Base-by-base conservation (phyloP, 2,329 filamentous ascomycete species). In the Mariannaea elegans region DNA sequence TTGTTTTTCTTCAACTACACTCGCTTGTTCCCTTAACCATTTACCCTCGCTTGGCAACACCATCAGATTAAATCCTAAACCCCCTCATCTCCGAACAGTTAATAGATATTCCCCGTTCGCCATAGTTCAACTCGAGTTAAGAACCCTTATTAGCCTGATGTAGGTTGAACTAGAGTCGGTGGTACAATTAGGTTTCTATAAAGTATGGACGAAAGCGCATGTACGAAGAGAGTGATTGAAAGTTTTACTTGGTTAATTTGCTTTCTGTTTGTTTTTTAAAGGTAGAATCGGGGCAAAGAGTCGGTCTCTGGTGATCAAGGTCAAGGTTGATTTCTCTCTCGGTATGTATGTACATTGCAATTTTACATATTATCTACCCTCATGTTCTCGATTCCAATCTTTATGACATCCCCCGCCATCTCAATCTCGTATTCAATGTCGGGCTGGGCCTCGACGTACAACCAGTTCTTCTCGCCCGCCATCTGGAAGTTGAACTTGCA, bases 361-460 rank as follows among this genome's bases (percentile, higher is more conserved):
- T 14, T 39, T 39, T 47, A 55, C 12, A 55, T 21, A 27, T 32
- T 55, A 47, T 55, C 51, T 23, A 55, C 51, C 23, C 51, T 55
- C 51, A 55, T 55, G 13, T 47, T 55, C 24, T 55, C 51, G 34
- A 55, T 10, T 36, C 51, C 51, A 41, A 42, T 47, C 41, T 47
- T 55, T 41, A 55, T 55, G 19, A 55, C 45, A 36, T 66, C 72
- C 6, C 77, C 79, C 1, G 75, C 76, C 60, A 77, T 72, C 65
- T 77, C 78, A 65, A 82, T 77, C 72, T 81, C 80, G 46, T 76
- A 75, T 60, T 82, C 74, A n/a, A 82, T 66, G 61, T 82, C 81
- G 5, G 77, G 74, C 69, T 82, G 80, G 7, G 76, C 78, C 72
- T 82, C 80, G 24, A 75, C 72, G 66, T 82, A 82, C 38, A 82